Evolutionary conservation across 495 filamentous ascomycete species (phyloP).

Genomic region (Cladorrhinum samala): DNA sequence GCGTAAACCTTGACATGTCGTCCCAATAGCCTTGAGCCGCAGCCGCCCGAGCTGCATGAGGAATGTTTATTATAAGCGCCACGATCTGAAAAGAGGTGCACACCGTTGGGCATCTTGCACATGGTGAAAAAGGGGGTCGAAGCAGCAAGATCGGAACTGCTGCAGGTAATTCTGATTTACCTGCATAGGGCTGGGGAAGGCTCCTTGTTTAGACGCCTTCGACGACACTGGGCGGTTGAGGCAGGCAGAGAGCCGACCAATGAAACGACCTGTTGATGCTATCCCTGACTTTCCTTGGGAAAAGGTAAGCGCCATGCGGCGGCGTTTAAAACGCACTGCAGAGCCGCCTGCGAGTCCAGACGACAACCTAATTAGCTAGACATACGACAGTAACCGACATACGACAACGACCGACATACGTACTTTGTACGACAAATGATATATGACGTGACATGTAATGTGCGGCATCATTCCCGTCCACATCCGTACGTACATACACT

Average conservation of each 20-base stretch:
- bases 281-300: not conserved
- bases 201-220: not conserved
- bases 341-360: not conserved
- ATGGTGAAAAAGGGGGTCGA: no score
- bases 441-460: no score
- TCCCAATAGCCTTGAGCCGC: not conserved
- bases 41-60: not conserved
- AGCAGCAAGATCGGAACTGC: no score
- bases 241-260: not conserved
- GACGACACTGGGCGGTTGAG: not conserved
- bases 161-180: not conserved
- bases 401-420: not conserved
- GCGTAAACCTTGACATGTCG: no score
- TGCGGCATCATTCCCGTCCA: no score
- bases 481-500: no score
- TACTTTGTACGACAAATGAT: not conserved
- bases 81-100: not conserved
- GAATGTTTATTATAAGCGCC: not conserved
- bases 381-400: not conserved
- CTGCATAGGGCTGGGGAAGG: not conserved
- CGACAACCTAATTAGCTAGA: not conserved
- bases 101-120: not conserved
- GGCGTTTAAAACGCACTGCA: not conserved
- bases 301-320: not conserved
- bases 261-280: not conserved